Evolutionary conservation across 148 eudicot species (phyloP), one percentile per base, ranked within the genome.

Genomic region (Selenicereus undatus): DNA sequence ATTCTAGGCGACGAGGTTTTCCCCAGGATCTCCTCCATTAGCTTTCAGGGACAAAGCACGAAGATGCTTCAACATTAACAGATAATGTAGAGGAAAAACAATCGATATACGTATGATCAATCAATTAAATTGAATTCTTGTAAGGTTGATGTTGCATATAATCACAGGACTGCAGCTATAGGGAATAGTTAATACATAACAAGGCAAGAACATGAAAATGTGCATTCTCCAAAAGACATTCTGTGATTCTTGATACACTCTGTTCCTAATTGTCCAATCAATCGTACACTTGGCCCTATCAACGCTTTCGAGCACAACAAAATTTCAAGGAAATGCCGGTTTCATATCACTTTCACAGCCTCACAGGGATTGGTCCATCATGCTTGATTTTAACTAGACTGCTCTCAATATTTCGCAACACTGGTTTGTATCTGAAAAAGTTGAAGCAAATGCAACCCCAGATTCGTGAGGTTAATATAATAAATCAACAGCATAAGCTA

Each of bases 351-450:
- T 56, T 66, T 66, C 71, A 66, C 71, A 66, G 12, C 82, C 84
- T 90, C 77, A 88, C 90, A 76, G 88, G 77, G 72, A 94, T 69
- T 0, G 90, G 76, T 30, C 90, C 85, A 73, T 92, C 98, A 84
- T 92, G 93, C 93, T 91, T 97, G 91, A 97, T 85, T 87, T 93
- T 94, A 79, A 94, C 81, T 51, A 97, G 94, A 87, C 88, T 85
- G 85, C 81, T 94, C 91, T 92, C 98, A 32, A 97, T 97, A 76
- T 92, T 94, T 83, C 97, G 90, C 80, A 97, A 78, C 39, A 97
- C 89, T 5, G 99, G 99, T 82, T 89, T 91, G 85, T 97, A 97
- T 51, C 99, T 97, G 95, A 87, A 88, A 43, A 11, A 18, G 29
- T 35, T 39, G 32, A 29, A 76, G 5, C 42, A 79, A 54, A 56